phyloP scores from a whole-genome alignment of 305 asterid genomes.

The Salvia sclarea region DNA sequence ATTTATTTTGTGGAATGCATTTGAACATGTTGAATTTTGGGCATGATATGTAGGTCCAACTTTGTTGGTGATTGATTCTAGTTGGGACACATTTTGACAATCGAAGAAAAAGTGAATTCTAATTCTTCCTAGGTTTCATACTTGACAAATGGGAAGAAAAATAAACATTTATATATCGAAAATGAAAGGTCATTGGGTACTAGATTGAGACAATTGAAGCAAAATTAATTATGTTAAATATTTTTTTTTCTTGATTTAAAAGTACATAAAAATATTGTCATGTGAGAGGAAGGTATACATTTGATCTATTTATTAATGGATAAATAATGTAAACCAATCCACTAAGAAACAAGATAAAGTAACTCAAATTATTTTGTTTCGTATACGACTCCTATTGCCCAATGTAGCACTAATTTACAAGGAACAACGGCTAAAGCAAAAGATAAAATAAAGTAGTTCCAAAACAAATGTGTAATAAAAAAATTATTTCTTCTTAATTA shows the following conservation, averaged over 20 bases:
- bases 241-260: no score
- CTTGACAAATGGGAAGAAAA: neutral
- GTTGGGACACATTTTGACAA: neutral
- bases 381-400: neutral
- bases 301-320: no score
- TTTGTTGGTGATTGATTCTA: neutral
- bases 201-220: neutral
- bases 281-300: no score
- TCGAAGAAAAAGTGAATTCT: neutral
- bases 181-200: neutral
- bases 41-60: neutral
- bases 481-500: neutral
- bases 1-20: neutral
- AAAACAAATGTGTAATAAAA: no score
- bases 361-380: no score
- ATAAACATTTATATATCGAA: no score
- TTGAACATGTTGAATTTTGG: neutral
- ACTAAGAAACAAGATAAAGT: no score
- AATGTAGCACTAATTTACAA: neutral
- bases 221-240: neutral
- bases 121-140: neutral
- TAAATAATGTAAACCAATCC: neutral
- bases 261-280: no score
- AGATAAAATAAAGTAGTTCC: no score
- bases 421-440: neutral